Evolutionary conservation across 164 flowering plant genomes (phyloP), one percentile per base, ranked within the genome.

Genomic region (Vitis rupestris): DNA sequence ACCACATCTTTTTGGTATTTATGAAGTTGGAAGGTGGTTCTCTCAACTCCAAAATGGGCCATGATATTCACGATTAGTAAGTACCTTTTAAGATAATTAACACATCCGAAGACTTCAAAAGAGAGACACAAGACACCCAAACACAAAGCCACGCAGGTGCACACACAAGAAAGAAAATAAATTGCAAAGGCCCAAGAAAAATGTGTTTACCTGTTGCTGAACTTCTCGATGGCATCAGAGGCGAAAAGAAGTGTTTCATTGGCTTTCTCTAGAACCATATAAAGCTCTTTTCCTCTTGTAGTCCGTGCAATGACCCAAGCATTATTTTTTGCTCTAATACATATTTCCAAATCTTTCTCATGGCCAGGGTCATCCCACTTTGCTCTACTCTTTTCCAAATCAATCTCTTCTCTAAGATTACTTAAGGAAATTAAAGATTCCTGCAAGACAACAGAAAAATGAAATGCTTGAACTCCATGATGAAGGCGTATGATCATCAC

Each of bases 221-320:
- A 95, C 79, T 87, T 90, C 79, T 91, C 96, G 29, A 91, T 76
- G 37, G 97, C 95, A 68, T 91, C 97, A 4, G 98, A 82, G 55
- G 99, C 98, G 77, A 90, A 93, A 12, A 92, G 91, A 70, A 95
- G 91, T 4, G 99, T 95, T 77, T 93, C 99, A 67, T 76, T 82
- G 55, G 96, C 98, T 80, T 91, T 95, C 76, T 95, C 99, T 29
- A 95, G 78, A 72, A 88, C 98, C 90, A 93, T 89, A 75, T 90
- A 95, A 61, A 95, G 93, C 81, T 93, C 98, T 73, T 90, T 91
- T 69, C 94, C 96, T 78, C 91, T 81, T 11, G 87, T 85, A 65
- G 85, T 50, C 66, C 90, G 86, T 73, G 92, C 90, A 75, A 95
- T 85, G 66, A 88, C 86, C 99, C 98, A 92, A 63, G 96, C 90